A percentile compares a stretch with the other conserved stretches of the same genome.
Evolutionary conservation across 2,329 filamentous ascomycete species (phyloP).

Genomic region (Aspergillus novofumigatus): DNA sequence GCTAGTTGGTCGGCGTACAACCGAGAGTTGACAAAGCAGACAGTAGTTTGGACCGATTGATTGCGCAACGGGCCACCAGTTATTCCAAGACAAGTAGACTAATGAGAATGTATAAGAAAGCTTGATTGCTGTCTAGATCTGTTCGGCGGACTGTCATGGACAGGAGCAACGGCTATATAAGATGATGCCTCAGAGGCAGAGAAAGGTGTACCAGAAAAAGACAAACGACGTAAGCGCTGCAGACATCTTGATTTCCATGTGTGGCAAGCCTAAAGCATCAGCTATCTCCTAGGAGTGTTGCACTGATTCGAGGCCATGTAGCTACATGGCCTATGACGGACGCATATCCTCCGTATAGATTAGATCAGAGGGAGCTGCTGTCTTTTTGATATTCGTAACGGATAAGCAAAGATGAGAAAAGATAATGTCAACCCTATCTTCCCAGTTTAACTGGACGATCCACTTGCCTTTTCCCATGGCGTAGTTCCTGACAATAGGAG

Average conservation of each 20-base stretch:
- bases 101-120: not conserved
- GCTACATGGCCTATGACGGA: constrained; percentile 4
- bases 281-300: constrained; percentile 10
- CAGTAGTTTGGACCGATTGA: not conserved
- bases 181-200: not conserved
- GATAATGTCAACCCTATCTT: constrained; percentile 10
- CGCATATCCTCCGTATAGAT: constrained; percentile 1
- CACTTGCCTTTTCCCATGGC: not conserved
- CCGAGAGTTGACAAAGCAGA: not conserved
- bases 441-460: constrained; percentile 13
- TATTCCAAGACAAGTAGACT: not conserved
- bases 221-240: not conserved
- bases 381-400: constrained; percentile 10
- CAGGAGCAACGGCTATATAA: not conserved
- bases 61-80: not conserved
- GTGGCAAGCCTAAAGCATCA: not conserved
- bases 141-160: not conserved
- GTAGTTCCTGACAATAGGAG: not conserved
- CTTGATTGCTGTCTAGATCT: not conserved
- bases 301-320: not conserved
- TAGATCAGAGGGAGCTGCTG: constrained; percentile 6
- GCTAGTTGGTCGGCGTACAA: not conserved
- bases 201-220: not conserved
- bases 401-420: constrained; percentile 2
- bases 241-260: not conserved